These are phyloP conservation scores for Solanum chacoense DNA, from an alignment of 305 asterid genomes.

Conservation along the genomic window DNA sequence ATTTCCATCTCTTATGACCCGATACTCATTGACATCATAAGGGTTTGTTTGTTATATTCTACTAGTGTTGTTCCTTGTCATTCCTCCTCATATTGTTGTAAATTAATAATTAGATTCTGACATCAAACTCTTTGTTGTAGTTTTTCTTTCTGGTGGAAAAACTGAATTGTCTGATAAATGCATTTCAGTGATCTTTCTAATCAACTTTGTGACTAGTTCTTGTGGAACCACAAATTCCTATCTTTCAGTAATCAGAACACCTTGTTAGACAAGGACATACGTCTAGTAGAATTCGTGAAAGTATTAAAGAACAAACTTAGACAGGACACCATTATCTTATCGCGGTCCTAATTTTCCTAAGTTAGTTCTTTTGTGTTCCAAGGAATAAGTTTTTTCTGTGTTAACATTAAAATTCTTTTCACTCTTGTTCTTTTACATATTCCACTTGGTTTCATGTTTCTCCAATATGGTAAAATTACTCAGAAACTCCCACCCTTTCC, in stretches of 20 bases:
- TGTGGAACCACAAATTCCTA: not conserved
- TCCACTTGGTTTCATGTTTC: not conserved
- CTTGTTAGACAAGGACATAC: not conserved
- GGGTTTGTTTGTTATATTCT: not conserved
- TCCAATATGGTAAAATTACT: not conserved
- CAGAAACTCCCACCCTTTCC: not conserved
- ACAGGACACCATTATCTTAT: not conserved
- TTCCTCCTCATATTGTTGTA: not conserved
- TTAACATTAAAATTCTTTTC: not conserved
- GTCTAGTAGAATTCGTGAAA: not conserved
- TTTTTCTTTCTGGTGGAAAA: not conserved
- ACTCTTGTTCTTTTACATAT: not conserved
- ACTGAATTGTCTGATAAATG: not conserved
- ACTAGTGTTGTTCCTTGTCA: not conserved
- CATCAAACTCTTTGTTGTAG: not conserved
- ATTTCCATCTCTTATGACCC: not conserved
- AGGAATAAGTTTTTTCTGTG: not conserved
- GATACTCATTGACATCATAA: not conserved
- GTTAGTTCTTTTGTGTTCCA: not conserved
- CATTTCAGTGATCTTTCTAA: not conserved
- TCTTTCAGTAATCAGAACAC: not conserved
- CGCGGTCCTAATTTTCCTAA: not conserved
- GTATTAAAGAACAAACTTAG: not conserved
- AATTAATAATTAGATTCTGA: not conserved
- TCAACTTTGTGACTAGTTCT: not conserved